These are phyloP conservation scores for Boechera stricta DNA, from an alignment of 345 rosid species.

Conservation along the genomic window DNA sequence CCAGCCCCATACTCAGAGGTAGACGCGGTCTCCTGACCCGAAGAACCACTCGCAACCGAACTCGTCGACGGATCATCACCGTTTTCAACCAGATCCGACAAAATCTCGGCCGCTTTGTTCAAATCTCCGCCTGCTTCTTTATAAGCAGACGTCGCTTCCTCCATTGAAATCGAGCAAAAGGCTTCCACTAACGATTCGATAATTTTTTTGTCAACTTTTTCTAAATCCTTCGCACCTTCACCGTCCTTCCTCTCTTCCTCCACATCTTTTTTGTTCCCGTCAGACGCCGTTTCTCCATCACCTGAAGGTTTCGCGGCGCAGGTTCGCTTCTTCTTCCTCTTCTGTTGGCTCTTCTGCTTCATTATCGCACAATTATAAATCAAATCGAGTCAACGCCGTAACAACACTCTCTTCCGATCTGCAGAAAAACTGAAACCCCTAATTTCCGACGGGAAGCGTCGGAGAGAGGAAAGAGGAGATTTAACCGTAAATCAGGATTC, in stretches of 20 bases:
- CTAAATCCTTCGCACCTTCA: conserved; percentile 22
- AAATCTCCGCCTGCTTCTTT: conserved; percentile 56
- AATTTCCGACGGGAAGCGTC: conserved; percentile 39
- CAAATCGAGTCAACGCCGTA: conserved; percentile 10
- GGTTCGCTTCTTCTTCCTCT: conserved; percentile 55
- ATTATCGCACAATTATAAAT: conserved; percentile 20
- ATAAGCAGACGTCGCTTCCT: conserved; percentile 57
- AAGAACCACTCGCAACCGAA: conserved; percentile 53
- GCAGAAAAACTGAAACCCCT: conserved; percentile 15
- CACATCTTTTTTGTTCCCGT: conserved; percentile 37
- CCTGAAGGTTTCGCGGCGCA: conserved; percentile 34
- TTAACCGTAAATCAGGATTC: conserved; percentile 7
- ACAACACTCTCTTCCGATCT: not conserved
- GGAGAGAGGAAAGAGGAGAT: conserved; percentile 35
- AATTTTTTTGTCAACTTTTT: conserved; percentile 4
- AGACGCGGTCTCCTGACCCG: conserved; percentile 53
- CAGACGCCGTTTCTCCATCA: conserved; percentile 35
- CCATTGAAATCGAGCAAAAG: conserved; percentile 58
- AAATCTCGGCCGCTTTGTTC: conserved; percentile 55
- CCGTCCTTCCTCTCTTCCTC: conserved; percentile 28
- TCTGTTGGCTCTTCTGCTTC: conserved; percentile 54
- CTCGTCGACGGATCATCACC: conserved; percentile 55
- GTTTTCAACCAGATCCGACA: conserved; percentile 45
- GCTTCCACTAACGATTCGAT: conserved; percentile 55
- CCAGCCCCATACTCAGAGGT: conserved; percentile 52